Evolutionary conservation across 805 yeast species (phyloP).

Genomic region (Nakazawaea ishiwadae): DNA sequence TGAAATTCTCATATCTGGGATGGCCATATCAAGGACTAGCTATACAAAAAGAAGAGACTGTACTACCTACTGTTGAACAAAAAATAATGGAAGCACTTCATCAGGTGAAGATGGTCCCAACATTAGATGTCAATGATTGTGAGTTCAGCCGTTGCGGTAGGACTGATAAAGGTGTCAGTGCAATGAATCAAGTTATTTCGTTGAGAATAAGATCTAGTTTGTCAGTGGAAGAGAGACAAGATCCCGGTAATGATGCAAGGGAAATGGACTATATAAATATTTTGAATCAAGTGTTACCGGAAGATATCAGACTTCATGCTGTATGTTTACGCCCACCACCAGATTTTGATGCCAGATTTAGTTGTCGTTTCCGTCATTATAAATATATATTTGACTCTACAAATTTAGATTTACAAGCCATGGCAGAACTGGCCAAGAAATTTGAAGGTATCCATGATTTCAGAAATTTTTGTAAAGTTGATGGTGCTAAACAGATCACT

Average conservation of each 20-base stretch:
- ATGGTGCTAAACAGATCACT: constrained; percentile 88
- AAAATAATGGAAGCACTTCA: constrained; percentile 67
- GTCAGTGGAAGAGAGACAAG: constrained; percentile 54
- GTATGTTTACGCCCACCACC: constrained; percentile 79
- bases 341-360: constrained; percentile 87
- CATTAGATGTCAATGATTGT: constrained; percentile 55
- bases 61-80: constrained; percentile 83
- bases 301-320: constrained; percentile 78
- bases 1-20: constrained; percentile 84
- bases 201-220: constrained; percentile 69
- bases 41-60: constrained; percentile 68
- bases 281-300: constrained; percentile 73
- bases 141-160: constrained; percentile 89
- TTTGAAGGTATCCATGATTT: constrained; percentile 83
- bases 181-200: constrained; percentile 91
- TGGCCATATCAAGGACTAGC: constrained; percentile 95
- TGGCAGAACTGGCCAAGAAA: constrained; percentile 62
- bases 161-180: constrained; percentile 96
- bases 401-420: constrained; percentile 55
- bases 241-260: constrained; percentile 48
- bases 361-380: constrained; percentile 83
- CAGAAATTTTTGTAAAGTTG: constrained; percentile 90
- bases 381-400: constrained; percentile 66
- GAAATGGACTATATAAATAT: constrained; percentile 77
- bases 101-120: constrained; percentile 59